Base-by-base conservation (phyloP, 257 asterid genomes). In the Solanum tacnaense region DNA sequence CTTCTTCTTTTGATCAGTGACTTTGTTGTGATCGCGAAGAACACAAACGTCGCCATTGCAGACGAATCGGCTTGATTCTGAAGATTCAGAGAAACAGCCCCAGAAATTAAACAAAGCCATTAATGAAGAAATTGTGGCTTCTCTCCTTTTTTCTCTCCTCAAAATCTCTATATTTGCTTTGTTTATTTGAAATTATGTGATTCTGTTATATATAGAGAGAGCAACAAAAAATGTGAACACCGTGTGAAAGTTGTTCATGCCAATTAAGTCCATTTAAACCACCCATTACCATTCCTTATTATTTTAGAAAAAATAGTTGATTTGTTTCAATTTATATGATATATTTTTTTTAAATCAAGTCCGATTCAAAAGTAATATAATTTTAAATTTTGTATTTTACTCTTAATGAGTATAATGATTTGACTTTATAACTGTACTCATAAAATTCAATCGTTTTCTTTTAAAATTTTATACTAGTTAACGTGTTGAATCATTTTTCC, bases 21-120 rank as follows among this genome's bases (percentile, higher is more conserved):
- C 35, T 2, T 39, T 34, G 13, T 83, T 84, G 20, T 67, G 87
- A 74, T 90, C 88, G 0, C 88, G 91, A 44, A 90, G 71, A 84
- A 88, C 85, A 36, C 93, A 92, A 31, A 90, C 90, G 49, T 92
- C 92, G 4, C 93, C 93, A 4, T 89, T 83, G 87, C 93, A 92
- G 6, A 79, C 86, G 32, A 74, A 89, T 65, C 88, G 75, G 25
- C 89, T 68, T 7, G 84, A 46, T 56, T 75, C 88, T 5, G 89
- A 81, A 23, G 90, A 34, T 35, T 88, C 91, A 31, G 90, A 85
- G 35, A 90, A 92, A 82, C 93, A 92, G 52, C 88, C 86, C 89
- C 83, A 88, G 88, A 90, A 88, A 78, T 87, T 92, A 60, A 89
- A 85, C 36, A 84, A 68, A 88, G 88, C 88, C 88, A 86, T 88